Evolutionary conservation across 2,329 filamentous ascomycete species (phyloP).

Genomic region (Endoconidiophora laricicola): DNA sequence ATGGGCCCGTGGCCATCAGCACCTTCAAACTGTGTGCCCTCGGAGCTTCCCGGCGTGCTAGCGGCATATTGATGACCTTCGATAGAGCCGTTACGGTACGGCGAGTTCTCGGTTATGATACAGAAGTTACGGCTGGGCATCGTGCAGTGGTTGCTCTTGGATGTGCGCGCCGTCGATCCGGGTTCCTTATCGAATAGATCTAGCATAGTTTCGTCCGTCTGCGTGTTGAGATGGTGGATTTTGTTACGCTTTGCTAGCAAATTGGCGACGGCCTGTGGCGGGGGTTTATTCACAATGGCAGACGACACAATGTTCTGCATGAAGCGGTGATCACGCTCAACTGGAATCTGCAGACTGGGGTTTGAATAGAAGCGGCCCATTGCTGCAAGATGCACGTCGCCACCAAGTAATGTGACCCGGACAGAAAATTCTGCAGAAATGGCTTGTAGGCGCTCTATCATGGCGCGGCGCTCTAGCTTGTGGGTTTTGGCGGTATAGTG

Average conservation of each 20-base stretch:
- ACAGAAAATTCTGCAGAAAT: conserved; percentile 75
- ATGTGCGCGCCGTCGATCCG: conserved; percentile 57
- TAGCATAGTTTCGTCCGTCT: conserved; percentile 86
- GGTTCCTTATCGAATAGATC: conserved; percentile 86
- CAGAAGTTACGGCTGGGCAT: conserved; percentile 92
- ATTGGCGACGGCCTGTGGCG: conserved; percentile 74
- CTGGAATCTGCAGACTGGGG: conserved; percentile 57
- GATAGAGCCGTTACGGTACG: conserved; percentile 24
- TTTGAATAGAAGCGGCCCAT: conserved; percentile 92
- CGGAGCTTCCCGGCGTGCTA: conserved; percentile 1
- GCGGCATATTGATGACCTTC: conserved; percentile 5
- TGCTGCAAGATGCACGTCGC: conserved; percentile 84
- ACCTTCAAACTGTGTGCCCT: conserved; percentile 21
- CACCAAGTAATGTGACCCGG: conserved; percentile 79
- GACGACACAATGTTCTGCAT: conserved; percentile 92
- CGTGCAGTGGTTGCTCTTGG: conserved; percentile 63
- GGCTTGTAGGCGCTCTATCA: conserved; percentile 68
- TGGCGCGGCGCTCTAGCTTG: conserved; percentile 66
- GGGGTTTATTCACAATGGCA: conserved; percentile 89
- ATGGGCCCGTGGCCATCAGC: conserved; percentile 56
- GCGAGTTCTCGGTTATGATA: conserved; percentile 76
- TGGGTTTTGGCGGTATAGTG: conserved; percentile 89
- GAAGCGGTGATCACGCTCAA: conserved; percentile 75
- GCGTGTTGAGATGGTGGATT: conserved; percentile 47
- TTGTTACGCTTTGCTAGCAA: conserved; percentile 82